Conservation (phyloP, 148 eudicot genomes). For the Diospyros lotus region DNA sequence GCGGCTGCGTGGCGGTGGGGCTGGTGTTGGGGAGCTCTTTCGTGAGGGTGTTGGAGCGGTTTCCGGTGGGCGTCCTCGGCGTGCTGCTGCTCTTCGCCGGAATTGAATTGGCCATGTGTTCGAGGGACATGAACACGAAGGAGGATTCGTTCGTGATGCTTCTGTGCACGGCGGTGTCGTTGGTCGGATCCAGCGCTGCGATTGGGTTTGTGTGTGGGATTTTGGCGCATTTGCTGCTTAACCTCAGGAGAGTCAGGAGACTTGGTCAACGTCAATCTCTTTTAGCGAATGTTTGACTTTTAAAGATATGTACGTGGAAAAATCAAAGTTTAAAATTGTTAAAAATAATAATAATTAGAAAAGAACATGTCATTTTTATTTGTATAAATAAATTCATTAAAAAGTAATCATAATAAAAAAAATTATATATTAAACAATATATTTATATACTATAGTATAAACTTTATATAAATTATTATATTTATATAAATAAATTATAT, state of each 20-base stretch:
- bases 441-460: too few species aligned
- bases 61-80: slow-evolving; percentile 82
- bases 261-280: slow-evolving; percentile 30
- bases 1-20: slow-evolving; percentile 79
- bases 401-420: not conserved
- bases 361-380: too few species aligned
- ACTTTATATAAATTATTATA: too few species aligned
- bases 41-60: slow-evolving; percentile 54
- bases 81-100: slow-evolving; percentile 80
- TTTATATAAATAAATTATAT: too few species aligned
- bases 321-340: slow-evolving; percentile 21
- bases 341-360: slow-evolving; percentile 13
- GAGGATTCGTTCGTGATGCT: slow-evolving; percentile 70
- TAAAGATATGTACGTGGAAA: not conserved
- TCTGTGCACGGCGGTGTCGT: slow-evolving; percentile 62
- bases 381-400: too few species aligned
- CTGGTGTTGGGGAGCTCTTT: slow-evolving; percentile 66
- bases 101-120: slow-evolving; percentile 73
- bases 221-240: slow-evolving; percentile 51
- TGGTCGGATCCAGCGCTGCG: slow-evolving; percentile 66
- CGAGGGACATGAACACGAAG: slow-evolving; percentile 73
- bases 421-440: too few species aligned
- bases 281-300: slow-evolving; percentile 1
- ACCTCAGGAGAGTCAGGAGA: slow-evolving; percentile 29
- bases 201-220: slow-evolving; percentile 73